Evolutionary conservation across 371 early-diverging fungal genomes (phyloP).

Genomic region (Cokeromyces recurvatus): DNA sequence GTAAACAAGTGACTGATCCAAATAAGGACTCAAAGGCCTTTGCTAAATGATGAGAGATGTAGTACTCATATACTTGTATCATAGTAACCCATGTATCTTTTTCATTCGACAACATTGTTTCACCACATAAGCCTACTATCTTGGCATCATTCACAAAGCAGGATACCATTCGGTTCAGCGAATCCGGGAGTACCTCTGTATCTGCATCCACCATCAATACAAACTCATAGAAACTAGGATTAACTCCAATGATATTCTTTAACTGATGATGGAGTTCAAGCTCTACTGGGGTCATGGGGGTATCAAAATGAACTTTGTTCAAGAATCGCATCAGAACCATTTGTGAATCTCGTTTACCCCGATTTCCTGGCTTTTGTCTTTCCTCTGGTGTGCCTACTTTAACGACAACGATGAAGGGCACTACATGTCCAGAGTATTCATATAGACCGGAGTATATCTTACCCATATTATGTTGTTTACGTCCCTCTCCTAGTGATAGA

Average conservation of each 20-base stretch:
- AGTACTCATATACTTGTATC: conserved; percentile 90
- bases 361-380: conserved; percentile 74
- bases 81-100: conserved; percentile 90
- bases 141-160: conserved; percentile 74
- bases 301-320: conserved; percentile 69
- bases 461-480: conserved; percentile 91
- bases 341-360: conserved; percentile 89
- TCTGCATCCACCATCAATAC: conserved; percentile 70
- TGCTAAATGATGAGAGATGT: conserved; percentile 81
- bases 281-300: conserved; percentile 87
- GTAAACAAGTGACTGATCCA: conserved; percentile 88
- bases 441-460: conserved; percentile 98
- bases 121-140: conserved; percentile 86
- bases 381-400: conserved; percentile 87
- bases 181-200: conserved; percentile 66
- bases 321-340: conserved; percentile 81
- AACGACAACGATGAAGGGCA: conserved; percentile 94
- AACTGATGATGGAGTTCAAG: conserved; percentile 90
- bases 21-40: conserved; percentile 88
- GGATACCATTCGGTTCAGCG: conserved; percentile 67
- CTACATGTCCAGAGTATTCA: conserved; percentile 80
- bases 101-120: conserved; percentile 82
- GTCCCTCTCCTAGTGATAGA: conserved; percentile 85
- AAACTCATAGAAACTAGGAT: conserved; percentile 71
- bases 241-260: conserved; percentile 86